Evolutionary conservation across 2,329 filamentous ascomycete genomes (phyloP).

Genomic region (Ophiosphaerella korrae): DNA sequence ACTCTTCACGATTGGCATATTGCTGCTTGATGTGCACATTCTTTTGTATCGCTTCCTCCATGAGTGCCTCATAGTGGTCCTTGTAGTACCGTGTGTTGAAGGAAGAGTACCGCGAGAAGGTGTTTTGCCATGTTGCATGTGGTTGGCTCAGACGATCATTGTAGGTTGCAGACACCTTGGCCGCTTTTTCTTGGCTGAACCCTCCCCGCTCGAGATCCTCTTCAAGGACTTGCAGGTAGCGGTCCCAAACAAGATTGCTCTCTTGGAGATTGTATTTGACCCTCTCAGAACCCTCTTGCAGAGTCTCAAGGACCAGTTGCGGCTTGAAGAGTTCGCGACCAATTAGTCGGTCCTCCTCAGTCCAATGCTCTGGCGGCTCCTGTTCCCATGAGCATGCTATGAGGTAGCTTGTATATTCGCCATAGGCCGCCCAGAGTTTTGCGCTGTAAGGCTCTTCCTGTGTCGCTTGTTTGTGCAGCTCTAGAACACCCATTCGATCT

Average conservation of each 20-base stretch:
- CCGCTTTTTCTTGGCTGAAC: constrained; percentile 60
- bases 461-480: constrained; percentile 73
- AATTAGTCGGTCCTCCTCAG: constrained; percentile 70
- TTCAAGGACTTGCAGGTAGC: constrained; percentile 74
- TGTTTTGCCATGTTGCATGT: constrained; percentile 75
- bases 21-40: constrained; percentile 68
- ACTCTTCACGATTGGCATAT: constrained; percentile 67
- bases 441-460: constrained; percentile 74
- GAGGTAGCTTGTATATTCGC: constrained; percentile 76
- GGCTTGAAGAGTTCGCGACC: constrained; percentile 75
- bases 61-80: constrained; percentile 72
- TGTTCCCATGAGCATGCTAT: constrained; percentile 67
- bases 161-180: constrained; percentile 71
- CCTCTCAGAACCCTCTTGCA: constrained; percentile 72
- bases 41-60: constrained; percentile 69
- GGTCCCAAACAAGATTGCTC: constrained; percentile 79
- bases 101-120: constrained; percentile 73
- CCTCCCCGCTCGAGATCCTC: constrained; percentile 66
- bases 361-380: constrained; percentile 54
- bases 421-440: constrained; percentile 77
- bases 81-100: constrained; percentile 75
- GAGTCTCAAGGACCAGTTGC: constrained; percentile 68
- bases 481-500: constrained; percentile 70
- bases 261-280: constrained; percentile 77
- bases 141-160: constrained; percentile 72